Percentiles rank a stretch among this genome's conserved stretches.
These are phyloP conservation scores for Persicaria tinctoria DNA, from an alignment of 148 eudicot species.

Conservation along the genomic window DNA sequence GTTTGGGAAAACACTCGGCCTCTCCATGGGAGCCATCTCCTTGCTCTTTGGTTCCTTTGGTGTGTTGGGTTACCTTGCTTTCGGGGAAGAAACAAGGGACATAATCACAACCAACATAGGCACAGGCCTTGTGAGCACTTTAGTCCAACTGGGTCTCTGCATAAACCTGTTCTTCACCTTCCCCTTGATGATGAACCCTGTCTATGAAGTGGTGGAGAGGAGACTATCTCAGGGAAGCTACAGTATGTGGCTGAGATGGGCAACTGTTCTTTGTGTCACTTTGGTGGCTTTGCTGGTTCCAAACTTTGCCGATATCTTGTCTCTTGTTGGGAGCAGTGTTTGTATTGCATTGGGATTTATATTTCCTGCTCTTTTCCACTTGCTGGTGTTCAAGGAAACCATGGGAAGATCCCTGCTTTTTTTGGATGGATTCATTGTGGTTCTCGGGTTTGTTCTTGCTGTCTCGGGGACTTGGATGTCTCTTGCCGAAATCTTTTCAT, in stretches of 20 bases:
- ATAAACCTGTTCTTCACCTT: conserved; percentile 60
- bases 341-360: conserved; percentile 68
- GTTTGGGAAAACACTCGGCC: conserved; percentile 39
- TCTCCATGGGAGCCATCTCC: conserved; percentile 50
- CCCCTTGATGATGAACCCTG: conserved; percentile 88
- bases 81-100: conserved; percentile 55
- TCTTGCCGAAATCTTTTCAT: conserved; percentile 40
- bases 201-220: conserved; percentile 78
- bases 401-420: conserved; percentile 26
- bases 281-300: conserved; percentile 68
- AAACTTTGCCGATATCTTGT: conserved; percentile 76
- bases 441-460: conserved; percentile 45
- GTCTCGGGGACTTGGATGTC: conserved; percentile 62
- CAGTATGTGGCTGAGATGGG: conserved; percentile 66
- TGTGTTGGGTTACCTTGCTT: conserved; percentile 61
- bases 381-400: conserved; percentile 50
- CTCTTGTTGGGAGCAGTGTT: conserved; percentile 77
- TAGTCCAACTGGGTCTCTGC: conserved; percentile 63
- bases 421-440: conserved; percentile 35
- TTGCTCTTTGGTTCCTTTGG: conserved; percentile 54
- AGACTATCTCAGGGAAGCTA: conserved; percentile 50
- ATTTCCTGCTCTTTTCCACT: conserved; percentile 72
- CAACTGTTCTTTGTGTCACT: conserved; percentile 38
- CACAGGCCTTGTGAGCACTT: conserved; percentile 42
- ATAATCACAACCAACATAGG: conserved; percentile 71